Conservation (phyloP, 1,284 basidiomycete genomes). For the Rhodofomes roseus region DNA sequence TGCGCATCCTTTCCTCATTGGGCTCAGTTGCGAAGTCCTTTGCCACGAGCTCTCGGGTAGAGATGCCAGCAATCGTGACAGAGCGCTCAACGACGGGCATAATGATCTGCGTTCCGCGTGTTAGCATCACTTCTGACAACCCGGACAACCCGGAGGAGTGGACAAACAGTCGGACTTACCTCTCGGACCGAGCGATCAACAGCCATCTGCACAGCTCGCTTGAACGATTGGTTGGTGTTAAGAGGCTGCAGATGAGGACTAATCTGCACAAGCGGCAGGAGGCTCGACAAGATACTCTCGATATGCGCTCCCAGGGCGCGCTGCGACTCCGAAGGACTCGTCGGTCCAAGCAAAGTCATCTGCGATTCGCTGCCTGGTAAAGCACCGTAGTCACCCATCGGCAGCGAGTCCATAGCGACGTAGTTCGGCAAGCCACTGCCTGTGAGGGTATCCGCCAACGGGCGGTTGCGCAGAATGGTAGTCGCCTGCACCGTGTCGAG, state of each 20-base stretch:
- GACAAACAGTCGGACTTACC: too few relatives aligned
- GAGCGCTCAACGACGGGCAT: slow-evolving; percentile 97
- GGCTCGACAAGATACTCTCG: slow-evolving; percentile 73
- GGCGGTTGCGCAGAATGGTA: slow-evolving; percentile 73
- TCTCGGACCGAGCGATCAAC: slow-evolving; percentile 96
- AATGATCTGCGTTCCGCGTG: slow-evolving; percentile 68
- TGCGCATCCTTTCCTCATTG: slow-evolving; percentile 88
- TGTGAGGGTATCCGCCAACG: slow-evolving; percentile 47
- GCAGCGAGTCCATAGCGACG: slow-evolving; percentile 62
- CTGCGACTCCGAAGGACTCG: slow-evolving; percentile 54
- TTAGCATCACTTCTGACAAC: neutral
- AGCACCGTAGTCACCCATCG: slow-evolving; percentile 64
- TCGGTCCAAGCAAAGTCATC: slow-evolving; percentile 51
- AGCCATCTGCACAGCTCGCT: slow-evolving; percentile 88
- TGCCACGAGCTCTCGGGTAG: slow-evolving; percentile 90
- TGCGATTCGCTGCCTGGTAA: slow-evolving; percentile 48
- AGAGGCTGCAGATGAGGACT: slow-evolving; percentile 71
- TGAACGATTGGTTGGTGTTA: slow-evolving; percentile 80
- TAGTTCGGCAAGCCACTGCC: slow-evolving; percentile 67
- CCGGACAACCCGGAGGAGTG: too few relatives aligned
- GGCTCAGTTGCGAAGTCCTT: slow-evolving; percentile 97
- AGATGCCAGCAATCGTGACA: slow-evolving; percentile 99
- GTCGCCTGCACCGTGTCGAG: slow-evolving; percentile 86
- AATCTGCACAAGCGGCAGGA: slow-evolving; percentile 78
- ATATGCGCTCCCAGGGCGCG: slow-evolving; percentile 67